These are phyloP conservation scores for Mycena epipterygia DNA, from an alignment of 768 basidiomycete genomes.

Conservation along the genomic window DNA sequence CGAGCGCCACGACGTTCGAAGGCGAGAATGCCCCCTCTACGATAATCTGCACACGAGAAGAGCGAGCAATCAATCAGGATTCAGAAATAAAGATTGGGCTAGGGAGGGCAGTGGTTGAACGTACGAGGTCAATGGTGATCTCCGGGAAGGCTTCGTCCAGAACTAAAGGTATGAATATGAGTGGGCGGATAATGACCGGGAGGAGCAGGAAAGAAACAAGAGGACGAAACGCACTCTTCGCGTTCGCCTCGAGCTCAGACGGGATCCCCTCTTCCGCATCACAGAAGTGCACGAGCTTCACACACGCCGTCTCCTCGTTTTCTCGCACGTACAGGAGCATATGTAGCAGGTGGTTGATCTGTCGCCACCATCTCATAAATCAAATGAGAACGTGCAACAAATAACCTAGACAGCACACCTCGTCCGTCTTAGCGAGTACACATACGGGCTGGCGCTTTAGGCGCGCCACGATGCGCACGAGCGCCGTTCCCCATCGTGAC, in stretches of 20 bases:
- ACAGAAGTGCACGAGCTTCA: conserved; percentile 79
- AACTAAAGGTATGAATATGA: conserved; percentile 32
- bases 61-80: not conserved
- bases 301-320: conserved; percentile 78
- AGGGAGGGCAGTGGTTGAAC: conserved; percentile 25
- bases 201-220: not conserved
- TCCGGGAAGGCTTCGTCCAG: conserved; percentile 69
- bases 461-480: conserved; percentile 60
- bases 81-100: not conserved
- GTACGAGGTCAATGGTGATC: conserved; percentile 72
- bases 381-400: too few species aligned
- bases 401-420: conserved; percentile 40
- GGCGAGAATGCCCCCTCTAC: conserved; percentile 61
- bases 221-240: conserved; percentile 61
- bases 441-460: conserved; percentile 70
- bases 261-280: conserved; percentile 64
- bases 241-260: conserved; percentile 80
- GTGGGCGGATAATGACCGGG: not conserved
- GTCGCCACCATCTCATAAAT: not conserved
- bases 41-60: conserved; percentile 52
- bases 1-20: conserved; percentile 60
- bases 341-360: conserved; percentile 78
- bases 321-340: conserved; percentile 75
- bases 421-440: conserved; percentile 73
- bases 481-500: conserved; percentile 58